Evolutionary conservation across 768 basidiomycete genomes (phyloP).

Genomic region (Psilocybe azurescens): DNA sequence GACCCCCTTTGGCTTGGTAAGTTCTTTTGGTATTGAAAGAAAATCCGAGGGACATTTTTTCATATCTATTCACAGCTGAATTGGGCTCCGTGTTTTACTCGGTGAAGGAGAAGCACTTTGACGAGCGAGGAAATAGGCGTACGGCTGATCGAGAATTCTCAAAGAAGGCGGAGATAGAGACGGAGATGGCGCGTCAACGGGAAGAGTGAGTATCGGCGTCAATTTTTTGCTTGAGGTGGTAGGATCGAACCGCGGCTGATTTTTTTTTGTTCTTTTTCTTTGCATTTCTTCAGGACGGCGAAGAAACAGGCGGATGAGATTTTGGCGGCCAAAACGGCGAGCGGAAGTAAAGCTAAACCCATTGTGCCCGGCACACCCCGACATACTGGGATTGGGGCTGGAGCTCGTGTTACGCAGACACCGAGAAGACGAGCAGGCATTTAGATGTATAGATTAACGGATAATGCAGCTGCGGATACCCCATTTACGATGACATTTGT

Average conservation of each 20-base stretch:
- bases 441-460: slow-evolving; percentile 33
- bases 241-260: background rate
- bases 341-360: slow-evolving; percentile 62
- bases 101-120: slow-evolving; percentile 97
- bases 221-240: background rate
- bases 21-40: slow-evolving; percentile 19
- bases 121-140: slow-evolving; percentile 79
- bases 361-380: slow-evolving; percentile 84
- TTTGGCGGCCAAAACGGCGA: slow-evolving; percentile 55
- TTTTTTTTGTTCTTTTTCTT: slow-evolving; percentile 8
- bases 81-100: slow-evolving; percentile 97
- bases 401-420: slow-evolving; percentile 70
- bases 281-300: slow-evolving; percentile 50
- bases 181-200: slow-evolving; percentile 85
- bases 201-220: slow-evolving; percentile 60
- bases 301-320: slow-evolving; percentile 68
- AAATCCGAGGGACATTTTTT: background rate
- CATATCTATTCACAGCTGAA: slow-evolving; percentile 61
- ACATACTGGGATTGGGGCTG: slow-evolving; percentile 69
- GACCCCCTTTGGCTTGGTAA: slow-evolving; percentile 97
- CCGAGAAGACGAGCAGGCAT: slow-evolving; percentile 78
- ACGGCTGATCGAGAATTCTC: slow-evolving; percentile 91
- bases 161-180: slow-evolving; percentile 88
- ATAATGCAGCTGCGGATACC: background rate
- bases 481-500: background rate